Conservation (phyloP, 2,329 filamentous ascomycete species). For the Verticillium dahliae region DNA sequence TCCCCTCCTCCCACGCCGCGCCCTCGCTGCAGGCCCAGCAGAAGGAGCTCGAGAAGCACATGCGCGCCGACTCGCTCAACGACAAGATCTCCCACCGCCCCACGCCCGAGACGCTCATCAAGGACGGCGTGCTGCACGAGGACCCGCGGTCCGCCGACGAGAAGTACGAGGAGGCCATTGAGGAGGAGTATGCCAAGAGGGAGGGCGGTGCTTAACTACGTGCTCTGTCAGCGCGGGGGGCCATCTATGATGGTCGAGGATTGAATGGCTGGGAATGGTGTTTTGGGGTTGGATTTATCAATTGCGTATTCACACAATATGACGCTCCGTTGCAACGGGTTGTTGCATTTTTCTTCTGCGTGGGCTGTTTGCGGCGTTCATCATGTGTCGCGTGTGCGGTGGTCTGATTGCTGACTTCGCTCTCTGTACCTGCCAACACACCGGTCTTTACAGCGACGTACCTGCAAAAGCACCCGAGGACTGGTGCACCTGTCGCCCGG, state of each 20-base stretch:
- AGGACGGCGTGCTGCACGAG: conserved; percentile 71
- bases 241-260: not conserved
- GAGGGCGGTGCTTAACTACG: conserved; percentile 49
- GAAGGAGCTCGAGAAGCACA: conserved; percentile 78
- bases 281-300: no score
- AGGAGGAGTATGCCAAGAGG: conserved; percentile 58
- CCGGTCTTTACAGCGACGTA: no score
- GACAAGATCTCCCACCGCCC: conserved; percentile 79
- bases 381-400: no score
- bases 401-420: no score
- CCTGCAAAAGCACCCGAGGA: no score
- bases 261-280: no score
- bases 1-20: conserved; percentile 70
- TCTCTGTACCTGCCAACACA: no score
- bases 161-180: conserved; percentile 54
- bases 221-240: not conserved
- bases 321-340: no score
- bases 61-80: conserved; percentile 80
- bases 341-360: no score
- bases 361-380: no score
- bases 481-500: no score
- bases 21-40: conserved; percentile 75
- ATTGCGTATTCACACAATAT: no score
- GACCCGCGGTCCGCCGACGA: conserved; percentile 54
- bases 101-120: conserved; percentile 66